Percentiles rank a stretch among this genome's conserved stretches.
These are phyloP conservation scores for Collybia sp. DNA, from an alignment of 768 basidiomycete species.

Conservation along the genomic window DNA sequence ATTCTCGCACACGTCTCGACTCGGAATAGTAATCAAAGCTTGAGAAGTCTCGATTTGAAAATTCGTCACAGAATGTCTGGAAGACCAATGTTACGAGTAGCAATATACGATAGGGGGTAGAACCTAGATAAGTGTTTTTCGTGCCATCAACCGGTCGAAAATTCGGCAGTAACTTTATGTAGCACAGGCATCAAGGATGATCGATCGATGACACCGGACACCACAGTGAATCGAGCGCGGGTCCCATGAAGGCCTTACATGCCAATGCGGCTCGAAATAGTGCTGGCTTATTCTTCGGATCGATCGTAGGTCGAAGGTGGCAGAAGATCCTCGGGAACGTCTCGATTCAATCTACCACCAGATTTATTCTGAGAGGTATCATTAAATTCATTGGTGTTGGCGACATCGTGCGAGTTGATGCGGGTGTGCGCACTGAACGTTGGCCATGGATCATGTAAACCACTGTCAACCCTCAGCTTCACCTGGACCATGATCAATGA, in stretches of 20 bases:
- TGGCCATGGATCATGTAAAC: too few species aligned
- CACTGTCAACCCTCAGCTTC: too few species aligned
- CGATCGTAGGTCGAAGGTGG: not conserved
- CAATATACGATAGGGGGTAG: not conserved
- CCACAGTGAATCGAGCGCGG: slow-evolving; percentile 5
- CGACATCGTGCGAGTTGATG: too few species aligned
- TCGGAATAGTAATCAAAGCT: slow-evolving; percentile 1
- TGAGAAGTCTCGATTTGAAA: not conserved
- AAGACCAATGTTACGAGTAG: not conserved
- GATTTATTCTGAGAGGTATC: too few species aligned
- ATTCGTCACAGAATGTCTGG: not conserved
- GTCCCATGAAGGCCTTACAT: slow-evolving; percentile 4
- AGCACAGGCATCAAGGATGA: slow-evolving; percentile 3
- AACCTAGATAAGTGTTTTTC: slow-evolving; percentile 1
- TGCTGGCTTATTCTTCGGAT: not conserved
- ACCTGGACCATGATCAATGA: too few species aligned
- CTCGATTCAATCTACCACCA: not conserved
- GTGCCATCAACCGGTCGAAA: not conserved
- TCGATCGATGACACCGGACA: not conserved
- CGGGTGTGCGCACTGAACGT: too few species aligned
- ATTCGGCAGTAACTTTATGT: slow-evolving; percentile 3
- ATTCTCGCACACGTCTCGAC: slow-evolving; percentile 1
- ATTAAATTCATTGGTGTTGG: too few species aligned
- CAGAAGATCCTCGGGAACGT: not conserved
- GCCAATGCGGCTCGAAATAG: not conserved